Conservation (phyloP, 2,329 filamentous ascomycete genomes). For the Pseudonectria foliicola region DNA sequence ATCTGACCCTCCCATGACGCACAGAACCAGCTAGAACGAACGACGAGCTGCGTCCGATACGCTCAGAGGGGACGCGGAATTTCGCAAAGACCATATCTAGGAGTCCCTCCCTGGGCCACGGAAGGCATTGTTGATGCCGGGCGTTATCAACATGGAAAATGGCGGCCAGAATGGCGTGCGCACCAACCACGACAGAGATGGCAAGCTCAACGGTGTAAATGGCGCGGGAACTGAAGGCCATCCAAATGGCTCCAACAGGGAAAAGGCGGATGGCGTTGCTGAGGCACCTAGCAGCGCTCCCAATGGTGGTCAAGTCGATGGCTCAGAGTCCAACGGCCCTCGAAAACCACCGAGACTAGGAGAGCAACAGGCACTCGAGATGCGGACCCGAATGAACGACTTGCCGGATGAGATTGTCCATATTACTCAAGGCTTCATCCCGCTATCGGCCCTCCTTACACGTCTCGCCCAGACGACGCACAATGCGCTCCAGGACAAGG, state of each 20-base stretch:
- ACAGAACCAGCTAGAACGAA: slow-evolving; percentile 8
- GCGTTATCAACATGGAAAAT: slow-evolving; percentile 49
- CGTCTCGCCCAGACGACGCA: slow-evolving; percentile 79
- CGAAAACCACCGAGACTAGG: slow-evolving; percentile 8
- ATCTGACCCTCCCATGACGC: slow-evolving; percentile 13
- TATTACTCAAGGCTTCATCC: slow-evolving; percentile 68
- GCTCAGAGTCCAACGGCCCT: slow-evolving; percentile 11
- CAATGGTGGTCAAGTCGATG: slow-evolving; percentile 20
- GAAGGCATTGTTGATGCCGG: slow-evolving; percentile 37
- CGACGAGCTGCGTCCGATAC: slow-evolving; percentile 7
- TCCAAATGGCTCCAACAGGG: slow-evolving; percentile 26
- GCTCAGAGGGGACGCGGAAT: slow-evolving; percentile 11
- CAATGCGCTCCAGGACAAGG: slow-evolving; percentile 64
- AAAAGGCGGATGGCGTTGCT: slow-evolving; percentile 16
- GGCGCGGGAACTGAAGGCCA: slow-evolving; percentile 25
- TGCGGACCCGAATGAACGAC: slow-evolving; percentile 44
- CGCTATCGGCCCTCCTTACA: slow-evolving; percentile 66
- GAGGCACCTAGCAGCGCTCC: slow-evolving; percentile 12
- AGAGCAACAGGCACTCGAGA: slow-evolving; percentile 9
- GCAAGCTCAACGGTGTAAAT: slow-evolving; percentile 37
- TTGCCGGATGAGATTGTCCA: slow-evolving; percentile 59
- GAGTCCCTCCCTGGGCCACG: slow-evolving; percentile 5
- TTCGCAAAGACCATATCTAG: slow-evolving; percentile 5
- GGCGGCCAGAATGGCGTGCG: slow-evolving; percentile 45
- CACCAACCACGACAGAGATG: slow-evolving; percentile 49